Conservation (phyloP, 2,329 filamentous ascomycete genomes). For the Camillea tinctor region DNA sequence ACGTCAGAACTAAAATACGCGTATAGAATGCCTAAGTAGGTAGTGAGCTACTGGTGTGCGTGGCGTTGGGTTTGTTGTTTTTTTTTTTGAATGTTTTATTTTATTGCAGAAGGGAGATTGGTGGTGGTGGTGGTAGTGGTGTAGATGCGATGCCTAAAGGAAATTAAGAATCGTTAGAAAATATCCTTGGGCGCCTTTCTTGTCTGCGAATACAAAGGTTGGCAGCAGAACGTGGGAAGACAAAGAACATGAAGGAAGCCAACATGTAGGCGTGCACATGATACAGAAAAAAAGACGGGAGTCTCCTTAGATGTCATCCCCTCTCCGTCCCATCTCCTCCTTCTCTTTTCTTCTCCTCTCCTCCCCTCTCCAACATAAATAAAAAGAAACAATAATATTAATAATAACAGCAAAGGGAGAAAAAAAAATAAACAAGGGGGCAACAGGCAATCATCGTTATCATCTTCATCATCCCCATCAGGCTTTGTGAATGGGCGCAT, state of each 20-base stretch:
- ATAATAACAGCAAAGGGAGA: constrained; percentile 4
- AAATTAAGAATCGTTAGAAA: constrained; percentile 13
- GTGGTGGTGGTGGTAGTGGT: constrained; percentile 7
- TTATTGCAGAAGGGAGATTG: no score
- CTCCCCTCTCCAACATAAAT: no score
- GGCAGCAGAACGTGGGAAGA: constrained; percentile 7
- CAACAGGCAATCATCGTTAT: no score
- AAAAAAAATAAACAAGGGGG: no score
- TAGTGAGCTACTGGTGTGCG: constrained; percentile 18
- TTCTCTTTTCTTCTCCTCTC: no score
- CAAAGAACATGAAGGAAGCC: constrained; percentile 1
- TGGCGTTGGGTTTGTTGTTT: constrained; percentile 7
- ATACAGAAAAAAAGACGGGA: no score
- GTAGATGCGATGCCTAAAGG: constrained; percentile 12
- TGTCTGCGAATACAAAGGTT: constrained; percentile 4
- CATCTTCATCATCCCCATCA: constrained; percentile 1
- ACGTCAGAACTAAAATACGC: constrained; percentile 6
- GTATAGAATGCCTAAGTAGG: constrained; percentile 2
- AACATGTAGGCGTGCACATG: constrained; percentile 5
- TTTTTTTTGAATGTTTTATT: no score
- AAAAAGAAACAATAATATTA: constrained; percentile 1
- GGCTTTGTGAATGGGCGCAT: constrained; percentile 14
- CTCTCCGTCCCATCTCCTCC: no score
- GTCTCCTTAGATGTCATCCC: no score
- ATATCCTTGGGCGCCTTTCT: neutral